phyloP scores from a whole-genome alignment of 495 filamentous ascomycete genomes.

The Xylaria flabelliformis region DNA sequence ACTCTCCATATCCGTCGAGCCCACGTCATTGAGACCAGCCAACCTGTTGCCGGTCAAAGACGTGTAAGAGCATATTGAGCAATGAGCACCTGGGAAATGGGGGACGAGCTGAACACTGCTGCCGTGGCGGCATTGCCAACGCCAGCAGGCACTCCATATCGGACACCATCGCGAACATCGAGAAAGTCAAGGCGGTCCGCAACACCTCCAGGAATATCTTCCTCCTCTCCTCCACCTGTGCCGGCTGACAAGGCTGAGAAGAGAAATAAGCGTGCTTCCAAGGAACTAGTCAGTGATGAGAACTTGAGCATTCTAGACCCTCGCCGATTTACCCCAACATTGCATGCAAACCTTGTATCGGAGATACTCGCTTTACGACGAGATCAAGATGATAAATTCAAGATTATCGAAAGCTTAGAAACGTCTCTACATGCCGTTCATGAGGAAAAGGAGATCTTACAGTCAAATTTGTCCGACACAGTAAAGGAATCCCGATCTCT shows the following conservation, averaged over 20 bases:
- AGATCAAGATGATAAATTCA: constrained; percentile 87
- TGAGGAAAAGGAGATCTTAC: constrained; percentile 75
- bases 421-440: constrained; percentile 70
- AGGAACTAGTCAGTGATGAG: constrained; percentile 67
- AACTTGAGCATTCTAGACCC: constrained; percentile 83
- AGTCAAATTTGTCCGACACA: constrained; percentile 62
- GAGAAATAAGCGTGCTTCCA: constrained; percentile 55
- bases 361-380: constrained; percentile 88
- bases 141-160: constrained; percentile 70
- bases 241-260: constrained; percentile 58
- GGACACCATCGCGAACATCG: constrained; percentile 63
- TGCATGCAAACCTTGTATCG: constrained; percentile 92
- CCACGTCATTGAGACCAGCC: background rate
- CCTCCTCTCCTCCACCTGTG: constrained; percentile 68
- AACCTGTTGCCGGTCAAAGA: background rate
- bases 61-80: background rate
- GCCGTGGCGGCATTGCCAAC: constrained; percentile 64
- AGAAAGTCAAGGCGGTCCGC: constrained; percentile 57
- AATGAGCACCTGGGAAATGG: constrained; percentile 62
- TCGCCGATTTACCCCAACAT: constrained; percentile 89
- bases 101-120: constrained; percentile 58
- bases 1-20: background rate
- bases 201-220: constrained; percentile 62
- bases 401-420: constrained; percentile 84
- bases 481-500: constrained; percentile 78